Base-by-base conservation (phyloP, 495 filamentous ascomycete species). In the Darksidea phi region DNA sequence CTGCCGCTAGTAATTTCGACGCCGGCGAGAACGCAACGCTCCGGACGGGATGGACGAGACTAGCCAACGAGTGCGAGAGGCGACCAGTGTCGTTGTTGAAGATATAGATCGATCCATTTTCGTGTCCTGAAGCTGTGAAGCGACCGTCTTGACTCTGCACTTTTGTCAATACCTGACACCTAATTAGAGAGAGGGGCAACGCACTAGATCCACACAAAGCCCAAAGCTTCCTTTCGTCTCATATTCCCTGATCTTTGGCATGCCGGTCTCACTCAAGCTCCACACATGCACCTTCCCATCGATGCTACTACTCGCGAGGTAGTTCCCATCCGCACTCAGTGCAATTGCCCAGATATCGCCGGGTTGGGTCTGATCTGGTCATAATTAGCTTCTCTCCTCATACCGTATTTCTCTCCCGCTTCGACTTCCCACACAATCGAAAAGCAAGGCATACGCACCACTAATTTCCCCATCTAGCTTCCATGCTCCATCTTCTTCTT, bases 201-300 rank as follows among this genome's bases (percentile, higher is more conserved):
- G 13, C 13, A 88, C 86, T 70, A 97, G 71, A 71, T 96, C 93
- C 54, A 98, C 84, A 68, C 86, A 87, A 73, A 91, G 86, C 13
- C 91, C 94, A 75, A 96, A 97, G 57, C 85, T 87, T 28, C 87
- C 87, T 42, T 95, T 95, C 0, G 95, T 97, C 73, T 95, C 89
- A 66, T 91, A 95, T 61, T 91, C 84, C 55, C 84, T 80, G 52
- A 96, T 85, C 66, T 83, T 85, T 7, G 71, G 71, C 41, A 71
- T 71, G 15, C 47, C 52, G 8, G 38, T 47, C 72, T 63, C 73
- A 55, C 64, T 70, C 25, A 90, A 70, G 70, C 95, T 87, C 91
- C 93, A 97, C 34, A 97, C 87, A 59, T 89, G 90, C 56, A 97
- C 84, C 51, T 86, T 82, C 4, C 95, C 94, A 70, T 93, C 86